Conservation (phyloP, 108 stramenopile species). For the Nannochloropsis gaditana region DNA sequence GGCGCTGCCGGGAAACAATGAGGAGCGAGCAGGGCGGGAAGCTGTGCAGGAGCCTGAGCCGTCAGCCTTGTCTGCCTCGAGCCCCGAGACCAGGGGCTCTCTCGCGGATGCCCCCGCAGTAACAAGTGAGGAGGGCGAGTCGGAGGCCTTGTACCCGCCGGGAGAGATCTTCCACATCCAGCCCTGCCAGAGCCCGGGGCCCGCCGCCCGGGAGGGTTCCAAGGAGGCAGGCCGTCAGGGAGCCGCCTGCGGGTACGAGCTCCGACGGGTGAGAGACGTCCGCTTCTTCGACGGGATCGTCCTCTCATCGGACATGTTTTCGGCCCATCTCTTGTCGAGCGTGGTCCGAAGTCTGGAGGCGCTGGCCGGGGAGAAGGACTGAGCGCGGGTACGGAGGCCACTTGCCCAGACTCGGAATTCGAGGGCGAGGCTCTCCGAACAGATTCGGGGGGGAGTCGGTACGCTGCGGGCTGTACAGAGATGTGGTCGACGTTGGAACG, state of each 20-base stretch:
- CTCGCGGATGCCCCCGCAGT: not conserved
- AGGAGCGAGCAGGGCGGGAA: not conserved
- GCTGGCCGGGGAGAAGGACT: not conserved
- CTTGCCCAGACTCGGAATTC: too few relatives aligned
- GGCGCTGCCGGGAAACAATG: not conserved
- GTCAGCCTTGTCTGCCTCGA: too few relatives aligned
- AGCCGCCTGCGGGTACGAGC: not conserved
- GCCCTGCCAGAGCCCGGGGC: not conserved
- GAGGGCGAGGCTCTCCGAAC: too few relatives aligned
- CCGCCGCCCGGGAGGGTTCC: not conserved
- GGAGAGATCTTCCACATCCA: conserved; percentile 5
- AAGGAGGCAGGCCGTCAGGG: not conserved
- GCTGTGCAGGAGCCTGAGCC: too few relatives aligned
- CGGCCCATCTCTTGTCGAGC: not conserved
- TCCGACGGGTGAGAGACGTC: not conserved
- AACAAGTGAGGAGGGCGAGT: not conserved
- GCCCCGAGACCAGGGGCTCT: too few relatives aligned
- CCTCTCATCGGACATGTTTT: not conserved
- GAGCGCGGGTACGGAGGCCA: too few relatives aligned
- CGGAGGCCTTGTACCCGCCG: not conserved
- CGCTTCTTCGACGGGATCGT: not conserved
- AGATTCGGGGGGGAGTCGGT: too few relatives aligned
- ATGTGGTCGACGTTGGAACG: too few relatives aligned
- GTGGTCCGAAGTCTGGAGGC: not conserved
- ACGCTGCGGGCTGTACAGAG: too few relatives aligned